Evolutionary conservation across 2,329 filamentous ascomycete species (phyloP).

Genomic region (Leptographium radiaticola): DNA sequence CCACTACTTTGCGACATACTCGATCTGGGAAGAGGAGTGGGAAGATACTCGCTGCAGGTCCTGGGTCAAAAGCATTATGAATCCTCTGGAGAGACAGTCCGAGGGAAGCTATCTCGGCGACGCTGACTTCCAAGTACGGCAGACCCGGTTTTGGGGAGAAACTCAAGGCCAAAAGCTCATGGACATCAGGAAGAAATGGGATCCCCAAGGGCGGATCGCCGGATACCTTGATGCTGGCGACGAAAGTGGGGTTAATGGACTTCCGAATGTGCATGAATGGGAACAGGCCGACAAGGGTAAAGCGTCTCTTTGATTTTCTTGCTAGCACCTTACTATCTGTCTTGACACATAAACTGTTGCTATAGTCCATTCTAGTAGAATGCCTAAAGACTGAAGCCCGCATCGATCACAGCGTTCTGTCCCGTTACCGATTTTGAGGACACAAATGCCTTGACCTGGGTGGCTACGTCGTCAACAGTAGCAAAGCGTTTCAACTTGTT

Average conservation of each 20-base stretch:
- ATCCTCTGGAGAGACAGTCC: conserved; percentile 26
- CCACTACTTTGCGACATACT: conserved; percentile 42
- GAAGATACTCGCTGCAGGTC: conserved; percentile 29
- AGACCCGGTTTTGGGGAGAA: conserved; percentile 33
- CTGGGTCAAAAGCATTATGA: conserved; percentile 25
- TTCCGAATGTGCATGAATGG: conserved; percentile 7
- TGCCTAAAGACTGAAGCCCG: conserved; percentile 6
- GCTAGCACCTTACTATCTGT: too few species aligned
- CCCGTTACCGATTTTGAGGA: conserved; percentile 9
- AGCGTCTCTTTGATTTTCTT: not conserved
- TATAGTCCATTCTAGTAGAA: not conserved
- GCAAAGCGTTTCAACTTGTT: conserved; percentile 47
- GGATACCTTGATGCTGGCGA: conserved; percentile 10
- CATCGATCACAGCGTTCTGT: conserved; percentile 10
- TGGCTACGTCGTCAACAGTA: conserved; percentile 29
- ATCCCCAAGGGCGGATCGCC: conserved; percentile 7
- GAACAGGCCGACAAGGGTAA: not conserved
- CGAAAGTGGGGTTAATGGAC: conserved; percentile 1
- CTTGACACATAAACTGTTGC: too few species aligned
- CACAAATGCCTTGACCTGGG: conserved; percentile 9
- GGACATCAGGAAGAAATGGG: conserved; percentile 4
- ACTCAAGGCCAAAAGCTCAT: conserved; percentile 13
- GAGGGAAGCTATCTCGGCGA: conserved; percentile 42
- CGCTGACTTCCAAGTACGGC: conserved; percentile 34
- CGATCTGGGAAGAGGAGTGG: conserved; percentile 31